Evolutionary conservation across 2,329 filamentous ascomycete genomes (phyloP), one percentile per base, ranked within the genome.

Genomic region (Aureobasidium sp.): DNA sequence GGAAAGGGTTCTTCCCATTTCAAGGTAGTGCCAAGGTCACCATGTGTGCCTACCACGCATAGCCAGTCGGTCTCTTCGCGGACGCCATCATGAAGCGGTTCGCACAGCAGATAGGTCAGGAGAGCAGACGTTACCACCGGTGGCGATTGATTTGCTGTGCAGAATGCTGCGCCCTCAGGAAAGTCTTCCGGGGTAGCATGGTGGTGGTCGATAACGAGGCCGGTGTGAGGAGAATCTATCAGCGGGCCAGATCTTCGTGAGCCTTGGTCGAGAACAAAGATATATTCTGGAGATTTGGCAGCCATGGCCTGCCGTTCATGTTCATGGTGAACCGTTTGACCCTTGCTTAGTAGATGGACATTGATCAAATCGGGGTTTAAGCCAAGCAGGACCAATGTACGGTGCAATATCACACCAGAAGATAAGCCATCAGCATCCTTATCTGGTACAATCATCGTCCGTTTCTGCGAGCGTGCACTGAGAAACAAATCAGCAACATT

Each of bases 1-100:
- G 83, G 83, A 57, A 86, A 85, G 0, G 83, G 83, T 0, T 76
- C 73, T 19, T 79, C 69, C 83, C 83, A 86, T 62, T 84, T 85
- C 14, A 85, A 57, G 0, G 75, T 75, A 34, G 78, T 84, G 12
- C 83, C 83, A 0, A 86, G 70, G 57, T 86, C 83, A 2, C 82
- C 83, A 57, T 85, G 80, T 0, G 83, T 85, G 7, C 84, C 84
- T 57, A 85, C 74, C 2, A 75, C 74, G 51, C 80, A 83, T 0
- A 86, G 71, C 77, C 83, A 86, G 34, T 75, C 78, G 59, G 79
- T 82, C 4, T 69, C 65, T 2, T 64, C 61, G 3, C 64, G 60
- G 0, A 85, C 74, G 2, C 71, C 68, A 1, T 72, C 68, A 59
- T 84, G 74, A 0, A 86, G 69, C 0, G 74, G 68, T 19, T 71